Conservation (phyloP, 495 filamentous ascomycete genomes). For the Staphylotrichum tortipilum region DNA sequence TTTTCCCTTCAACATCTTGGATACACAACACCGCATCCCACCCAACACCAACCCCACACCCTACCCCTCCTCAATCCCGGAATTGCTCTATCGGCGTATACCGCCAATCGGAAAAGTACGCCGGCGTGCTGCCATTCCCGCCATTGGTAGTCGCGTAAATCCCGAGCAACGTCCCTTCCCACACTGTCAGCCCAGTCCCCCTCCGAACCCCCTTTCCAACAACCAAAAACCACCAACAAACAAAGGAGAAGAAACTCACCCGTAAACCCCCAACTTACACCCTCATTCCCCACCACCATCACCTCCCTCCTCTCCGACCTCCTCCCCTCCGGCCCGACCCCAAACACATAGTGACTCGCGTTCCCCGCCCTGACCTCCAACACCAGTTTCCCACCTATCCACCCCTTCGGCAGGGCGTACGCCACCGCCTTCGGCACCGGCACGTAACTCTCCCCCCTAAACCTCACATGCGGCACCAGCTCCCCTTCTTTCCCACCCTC, state of each 20-base stretch:
- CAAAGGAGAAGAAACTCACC: constrained; percentile 22
- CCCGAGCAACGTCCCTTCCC: constrained; percentile 33
- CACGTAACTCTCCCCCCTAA: constrained; percentile 32
- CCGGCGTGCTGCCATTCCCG: constrained; percentile 29
- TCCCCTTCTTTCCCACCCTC: not conserved
- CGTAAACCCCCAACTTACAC: constrained; percentile 44
- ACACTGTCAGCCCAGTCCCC: not conserved
- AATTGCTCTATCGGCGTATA: constrained; percentile 38
- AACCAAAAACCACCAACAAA: not conserved
- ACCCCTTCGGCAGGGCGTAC: constrained; percentile 24
- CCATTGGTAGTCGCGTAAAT: constrained; percentile 48
- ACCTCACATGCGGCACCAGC: constrained; percentile 28
- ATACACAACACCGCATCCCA: too few species aligned
- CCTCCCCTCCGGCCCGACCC: constrained; percentile 29
- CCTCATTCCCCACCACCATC: constrained; percentile 30
- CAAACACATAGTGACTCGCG: constrained; percentile 38
- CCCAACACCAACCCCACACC: not conserved
- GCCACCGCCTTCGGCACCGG: constrained; percentile 24
- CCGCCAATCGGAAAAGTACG: constrained; percentile 39
- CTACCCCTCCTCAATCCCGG: constrained; percentile 17
- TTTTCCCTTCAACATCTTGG: too few species aligned
- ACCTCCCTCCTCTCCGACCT: constrained; percentile 26
- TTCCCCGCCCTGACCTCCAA: constrained; percentile 41
- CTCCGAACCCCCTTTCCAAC: not conserved
- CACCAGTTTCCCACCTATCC: constrained; percentile 25